Evolutionary conservation across 495 filamentous ascomycete genomes (phyloP), one percentile per base, ranked within the genome.

Genomic region (Neurospora sublineolata): DNA sequence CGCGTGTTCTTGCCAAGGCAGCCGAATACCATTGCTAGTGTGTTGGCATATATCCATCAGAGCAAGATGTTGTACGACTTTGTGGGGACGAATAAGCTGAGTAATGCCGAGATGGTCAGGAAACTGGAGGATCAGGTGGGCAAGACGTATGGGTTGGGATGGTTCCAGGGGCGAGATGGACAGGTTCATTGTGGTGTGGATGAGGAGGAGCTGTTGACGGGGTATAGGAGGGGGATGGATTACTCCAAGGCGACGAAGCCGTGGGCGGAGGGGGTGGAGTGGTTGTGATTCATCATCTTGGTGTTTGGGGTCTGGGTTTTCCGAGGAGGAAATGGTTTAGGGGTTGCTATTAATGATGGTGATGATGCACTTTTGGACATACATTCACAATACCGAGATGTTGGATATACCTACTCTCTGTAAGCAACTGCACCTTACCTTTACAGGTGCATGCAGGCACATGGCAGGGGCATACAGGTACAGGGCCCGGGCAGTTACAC

Each of bases 11-110:
- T 92, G 14, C 91, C 91, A 8, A 85, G 91, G 3, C 89, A 92
- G 80, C 90, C 90, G 3, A 90, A 87, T 37, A 92, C 90, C 11
- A 92, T 93, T 70, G 88, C 89, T 36, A 87, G 86, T 44, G 86
- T 93, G 40, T 82, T 93, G 67, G 90, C 89, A 11, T 93, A 89
- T 76, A 88, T 93, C 68, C 87, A 93, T 75, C 89, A 91, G 73
- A 86, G 83, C 75, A 90, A 90, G 80, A 92, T 92, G 91, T 78
- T 92, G 70, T 88, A 88, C 46, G 84, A 88, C 72, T 93, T 93
- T 74, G 87, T 89, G 1, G 87, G 86, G 36, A 92, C 89, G 37
- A 86, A 88, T 69, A 86, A 86, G 79, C 79, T 89, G 72, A 83
- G 82, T 44, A 87, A 86, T 38, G 78, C 80, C 6, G 76, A 87